These are phyloP conservation scores for Rhizoclosmatium globosum DNA, from an alignment of 192 early-diverging fungal species.

Conservation along the genomic window DNA sequence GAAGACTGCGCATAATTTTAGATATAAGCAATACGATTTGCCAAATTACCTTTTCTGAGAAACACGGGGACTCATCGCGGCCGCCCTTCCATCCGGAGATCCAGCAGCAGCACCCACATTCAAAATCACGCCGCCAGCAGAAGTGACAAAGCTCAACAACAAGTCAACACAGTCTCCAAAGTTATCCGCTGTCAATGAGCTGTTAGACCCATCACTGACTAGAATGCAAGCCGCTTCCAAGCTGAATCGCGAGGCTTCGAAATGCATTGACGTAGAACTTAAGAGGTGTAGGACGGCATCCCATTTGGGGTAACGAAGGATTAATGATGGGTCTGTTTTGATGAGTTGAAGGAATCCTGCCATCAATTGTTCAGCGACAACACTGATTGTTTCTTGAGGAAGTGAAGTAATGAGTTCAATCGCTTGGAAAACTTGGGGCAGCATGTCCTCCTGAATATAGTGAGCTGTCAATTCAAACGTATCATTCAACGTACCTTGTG, in stretches of 20 bases:
- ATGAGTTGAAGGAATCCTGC: slow-evolving; percentile 74
- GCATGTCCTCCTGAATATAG: slow-evolving; percentile 44
- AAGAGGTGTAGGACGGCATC: slow-evolving; percentile 63
- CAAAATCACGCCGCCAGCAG: slow-evolving; percentile 41
- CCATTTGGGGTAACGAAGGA: slow-evolving; percentile 53
- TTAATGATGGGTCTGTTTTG: slow-evolving; percentile 59
- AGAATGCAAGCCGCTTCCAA: slow-evolving; percentile 71
- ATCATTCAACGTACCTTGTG: slow-evolving; percentile 62
- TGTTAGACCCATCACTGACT: slow-evolving; percentile 54
- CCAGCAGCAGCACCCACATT: background rate
- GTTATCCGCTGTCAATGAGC: slow-evolving; percentile 61
- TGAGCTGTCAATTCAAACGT: slow-evolving; percentile 47
- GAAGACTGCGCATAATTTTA: slow-evolving; percentile 40
- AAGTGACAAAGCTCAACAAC: slow-evolving; percentile 69
- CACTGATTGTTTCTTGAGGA: slow-evolving; percentile 65
- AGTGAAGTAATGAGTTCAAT: slow-evolving; percentile 63
- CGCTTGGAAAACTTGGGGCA: slow-evolving; percentile 40
- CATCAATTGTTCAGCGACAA: slow-evolving; percentile 81
- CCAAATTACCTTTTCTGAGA: background rate
- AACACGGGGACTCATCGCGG: slow-evolving; percentile 8
- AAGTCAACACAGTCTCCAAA: slow-evolving; percentile 81
- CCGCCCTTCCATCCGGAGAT: background rate
- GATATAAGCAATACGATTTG: background rate
- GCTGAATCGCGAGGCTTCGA: slow-evolving; percentile 66
- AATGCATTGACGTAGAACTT: slow-evolving; percentile 62